These are phyloP conservation scores for Trichoderma sp. DNA, from an alignment of 2,329 filamentous ascomycete genomes.

Conservation along the genomic window DNA sequence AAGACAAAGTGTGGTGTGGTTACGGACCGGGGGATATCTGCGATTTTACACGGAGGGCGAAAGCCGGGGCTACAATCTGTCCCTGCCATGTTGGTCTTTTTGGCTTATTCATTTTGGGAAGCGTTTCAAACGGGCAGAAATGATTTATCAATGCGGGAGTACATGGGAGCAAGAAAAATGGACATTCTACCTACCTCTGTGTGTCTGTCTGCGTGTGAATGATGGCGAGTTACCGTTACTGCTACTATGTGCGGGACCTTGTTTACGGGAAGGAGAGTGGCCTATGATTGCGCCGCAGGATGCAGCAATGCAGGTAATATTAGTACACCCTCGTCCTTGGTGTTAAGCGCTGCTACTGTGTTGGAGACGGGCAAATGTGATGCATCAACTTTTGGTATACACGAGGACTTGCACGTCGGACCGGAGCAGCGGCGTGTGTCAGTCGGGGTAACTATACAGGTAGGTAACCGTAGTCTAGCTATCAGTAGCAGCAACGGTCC, in stretches of 20 bases:
- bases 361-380: conserved; percentile 3
- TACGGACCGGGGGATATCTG: not conserved
- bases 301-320: conserved; percentile 24
- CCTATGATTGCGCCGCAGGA: not conserved
- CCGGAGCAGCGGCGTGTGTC: too few species aligned
- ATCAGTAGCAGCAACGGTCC: too few species aligned
- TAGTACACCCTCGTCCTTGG: not conserved
- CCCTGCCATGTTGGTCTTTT: not conserved
- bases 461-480: too few species aligned
- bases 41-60: conserved; percentile 4
- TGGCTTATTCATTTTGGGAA: conserved; percentile 16
- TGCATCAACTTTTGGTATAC: not conserved
- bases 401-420: too few species aligned
- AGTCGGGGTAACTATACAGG: too few species aligned
- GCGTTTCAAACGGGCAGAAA: conserved; percentile 9
- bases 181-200: not conserved
- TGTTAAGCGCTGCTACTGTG: not conserved
- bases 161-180: conserved; percentile 17
- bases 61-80: conserved; percentile 9
- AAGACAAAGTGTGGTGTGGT: not conserved
- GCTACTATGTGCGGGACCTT: not conserved
- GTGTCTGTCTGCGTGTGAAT: too few species aligned
- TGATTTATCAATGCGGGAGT: conserved; percentile 10
- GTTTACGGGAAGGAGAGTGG: not conserved
- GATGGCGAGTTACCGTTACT: too few species aligned